These are phyloP conservation scores for Prunella vulgaris DNA, from an alignment of 257 asterid species.

Conservation along the genomic window DNA sequence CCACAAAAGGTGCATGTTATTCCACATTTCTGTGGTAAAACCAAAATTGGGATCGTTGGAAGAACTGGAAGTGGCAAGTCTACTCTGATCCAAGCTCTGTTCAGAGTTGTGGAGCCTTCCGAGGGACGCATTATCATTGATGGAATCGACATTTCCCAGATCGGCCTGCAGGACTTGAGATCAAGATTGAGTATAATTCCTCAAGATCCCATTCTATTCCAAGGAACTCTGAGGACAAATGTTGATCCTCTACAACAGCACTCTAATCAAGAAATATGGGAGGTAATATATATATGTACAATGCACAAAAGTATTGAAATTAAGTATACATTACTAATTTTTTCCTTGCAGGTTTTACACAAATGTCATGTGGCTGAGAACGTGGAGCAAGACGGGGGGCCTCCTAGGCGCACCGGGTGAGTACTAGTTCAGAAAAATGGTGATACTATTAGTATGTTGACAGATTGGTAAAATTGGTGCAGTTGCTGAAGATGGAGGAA, in stretches of 20 bases:
- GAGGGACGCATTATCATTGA: constrained; percentile 60
- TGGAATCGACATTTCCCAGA: constrained; percentile 55
- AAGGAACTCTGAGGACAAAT: constrained; percentile 71
- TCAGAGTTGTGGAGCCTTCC: constrained; percentile 71
- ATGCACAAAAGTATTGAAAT: no score
- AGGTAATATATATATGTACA: constrained; percentile 35
- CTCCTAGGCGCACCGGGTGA: constrained; percentile 75
- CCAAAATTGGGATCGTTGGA: constrained; percentile 73
- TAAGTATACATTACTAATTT: no score
- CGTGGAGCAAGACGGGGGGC: constrained; percentile 56
- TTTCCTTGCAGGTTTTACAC: constrained; percentile 41
- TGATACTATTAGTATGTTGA: background rate
- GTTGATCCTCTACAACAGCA: constrained; percentile 62
- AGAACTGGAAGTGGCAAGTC: constrained; percentile 91
- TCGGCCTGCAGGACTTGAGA: constrained; percentile 74
- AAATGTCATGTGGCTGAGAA: constrained; percentile 64
- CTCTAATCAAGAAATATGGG: constrained; percentile 68
- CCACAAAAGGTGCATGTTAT: no score
- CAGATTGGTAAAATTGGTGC: constrained; percentile 10
- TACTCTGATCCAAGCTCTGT: constrained; percentile 78
- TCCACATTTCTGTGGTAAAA: no score
- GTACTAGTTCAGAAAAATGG: background rate
- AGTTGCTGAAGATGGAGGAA: constrained; percentile 91
- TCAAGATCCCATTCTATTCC: constrained; percentile 81
- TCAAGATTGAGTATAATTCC: constrained; percentile 72